Conservation (phyloP, 2,329 filamentous ascomycete genomes). For the Delphinella strobiligena region DNA sequence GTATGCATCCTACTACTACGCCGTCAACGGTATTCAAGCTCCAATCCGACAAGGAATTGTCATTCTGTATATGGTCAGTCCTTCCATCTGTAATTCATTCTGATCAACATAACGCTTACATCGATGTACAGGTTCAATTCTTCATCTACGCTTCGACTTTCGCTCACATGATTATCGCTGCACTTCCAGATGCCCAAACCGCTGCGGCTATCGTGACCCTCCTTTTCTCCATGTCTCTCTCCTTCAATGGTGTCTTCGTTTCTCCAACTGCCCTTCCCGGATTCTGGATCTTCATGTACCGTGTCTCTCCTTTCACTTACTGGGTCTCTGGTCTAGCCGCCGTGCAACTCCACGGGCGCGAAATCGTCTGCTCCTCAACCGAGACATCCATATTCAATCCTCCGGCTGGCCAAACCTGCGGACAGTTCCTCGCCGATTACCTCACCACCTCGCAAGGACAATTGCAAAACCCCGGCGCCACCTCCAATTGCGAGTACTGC, state of each 20-base stretch:
- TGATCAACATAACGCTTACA: too few relatives aligned
- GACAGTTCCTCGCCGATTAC: conserved; percentile 32
- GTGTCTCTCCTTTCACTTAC: conserved; percentile 55
- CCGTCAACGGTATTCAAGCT: conserved; percentile 25
- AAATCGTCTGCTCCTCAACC: conserved; percentile 34
- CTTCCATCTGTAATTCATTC: too few relatives aligned
- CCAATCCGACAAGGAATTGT: conserved; percentile 51
- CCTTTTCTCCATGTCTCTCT: conserved; percentile 34
- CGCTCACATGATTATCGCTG: conserved; percentile 61
- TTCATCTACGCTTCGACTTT: conserved; percentile 63
- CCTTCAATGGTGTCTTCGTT: conserved; percentile 49
- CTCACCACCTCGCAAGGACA: conserved; percentile 26
- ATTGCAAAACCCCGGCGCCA: conserved; percentile 34
- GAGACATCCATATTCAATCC: conserved; percentile 33
- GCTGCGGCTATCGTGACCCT: conserved; percentile 47
- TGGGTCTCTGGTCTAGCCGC: conserved; percentile 33
- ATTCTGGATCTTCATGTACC: conserved; percentile 73
- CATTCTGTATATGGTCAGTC: conserved; percentile 50
- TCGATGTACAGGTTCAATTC: conserved; percentile 37
- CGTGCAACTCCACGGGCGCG: conserved; percentile 30
- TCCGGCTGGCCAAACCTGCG: conserved; percentile 29
- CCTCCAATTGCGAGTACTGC: conserved; percentile 39
- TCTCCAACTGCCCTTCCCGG: conserved; percentile 46
- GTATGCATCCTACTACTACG: conserved; percentile 57
- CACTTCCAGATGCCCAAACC: conserved; percentile 55